These are phyloP conservation scores for Harringtonia lauricola DNA, from an alignment of 2,329 filamentous ascomycete genomes.

Conservation along the genomic window DNA sequence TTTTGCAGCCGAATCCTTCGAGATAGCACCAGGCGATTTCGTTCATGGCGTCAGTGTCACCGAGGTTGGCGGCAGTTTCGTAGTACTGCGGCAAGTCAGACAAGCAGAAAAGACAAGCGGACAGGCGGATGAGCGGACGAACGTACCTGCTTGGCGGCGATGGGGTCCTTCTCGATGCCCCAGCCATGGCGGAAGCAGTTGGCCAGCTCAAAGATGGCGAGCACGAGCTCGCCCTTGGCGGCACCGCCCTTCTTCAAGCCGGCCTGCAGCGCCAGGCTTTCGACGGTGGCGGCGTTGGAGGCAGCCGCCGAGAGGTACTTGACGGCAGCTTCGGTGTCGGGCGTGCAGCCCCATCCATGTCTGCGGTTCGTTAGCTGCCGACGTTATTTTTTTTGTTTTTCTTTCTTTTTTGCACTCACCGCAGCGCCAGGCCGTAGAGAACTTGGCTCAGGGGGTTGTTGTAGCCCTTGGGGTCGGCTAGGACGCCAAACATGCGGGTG, in stretches of 20 bases:
- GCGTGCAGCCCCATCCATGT: conserved; percentile 83
- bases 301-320: conserved; percentile 81
- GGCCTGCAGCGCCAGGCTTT: conserved; percentile 72
- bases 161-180: conserved; percentile 77
- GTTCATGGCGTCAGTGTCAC: conserved; percentile 96
- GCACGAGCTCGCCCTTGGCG: conserved; percentile 89
- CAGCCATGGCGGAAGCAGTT: conserved; percentile 92
- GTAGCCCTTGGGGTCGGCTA: conserved; percentile 73
- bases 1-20: conserved; percentile 93
- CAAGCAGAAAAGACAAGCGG: background rate
- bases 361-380: conserved; percentile 29
- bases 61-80: conserved; percentile 91
- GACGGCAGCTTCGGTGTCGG: conserved; percentile 63
- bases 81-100: conserved; percentile 59
- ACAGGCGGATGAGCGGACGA: too few species aligned
- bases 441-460: conserved; percentile 96
- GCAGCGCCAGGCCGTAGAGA: conserved; percentile 81
- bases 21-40: conserved; percentile 93
- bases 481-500: conserved; percentile 71
- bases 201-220: conserved; percentile 91
- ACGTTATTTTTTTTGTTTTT: too few species aligned
- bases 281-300: conserved; percentile 78
- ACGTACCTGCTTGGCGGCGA: conserved; percentile 65
- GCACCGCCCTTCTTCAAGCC: conserved; percentile 88
- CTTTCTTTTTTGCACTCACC: too few species aligned